Base-by-base conservation (phyloP, 768 basidiomycete genomes). In the Psilocybe sp. region DNA sequence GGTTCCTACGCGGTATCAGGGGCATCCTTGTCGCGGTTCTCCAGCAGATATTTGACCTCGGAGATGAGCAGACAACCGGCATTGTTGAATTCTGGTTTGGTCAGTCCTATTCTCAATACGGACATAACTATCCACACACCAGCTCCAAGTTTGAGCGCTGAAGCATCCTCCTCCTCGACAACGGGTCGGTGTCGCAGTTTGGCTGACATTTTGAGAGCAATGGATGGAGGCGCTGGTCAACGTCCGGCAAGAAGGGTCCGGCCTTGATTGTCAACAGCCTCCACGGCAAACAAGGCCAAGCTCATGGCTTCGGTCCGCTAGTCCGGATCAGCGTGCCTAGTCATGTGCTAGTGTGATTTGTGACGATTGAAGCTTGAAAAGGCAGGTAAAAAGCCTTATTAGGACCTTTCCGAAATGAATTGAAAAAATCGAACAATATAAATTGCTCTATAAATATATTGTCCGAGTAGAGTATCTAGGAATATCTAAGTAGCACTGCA, bases 21-120 rank as follows among this genome's bases (percentile, higher is more conserved):
- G 2, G 88, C 87, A 60, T 89, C 87, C 67, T 92, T 89, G 69
- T 91, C 85, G 57, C 89, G 74, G 72, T 89, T 88, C 68, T 92
- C 90, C 23, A 96, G 74, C 42, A 96, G 72, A 64, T 93, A 89
- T 63, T 92, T 92, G 64, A 95, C 93, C 63, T 96, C 93, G 1
- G 91, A 92, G 52, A 95, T 92, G 59, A 93, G 78, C 62, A 96
- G 67, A 67, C 89, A 92, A 75, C 89, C 92, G 5, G 89, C 89
- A 55, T 92, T 91, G 72, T 91, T 91, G 72, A 95, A 95, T 64
- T 92, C 92, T 92, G 54, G 5, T 12, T 14, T 23, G 9, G 45
- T 43, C 32, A 49, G 49, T 19, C 6, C 1, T 15, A 31, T 16
- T 28, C n/a, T 15, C 13, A 16, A 28, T 1, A 2, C 13, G 46